A percentile compares a stretch with the other conserved stretches of the same genome.
Conservation (phyloP, 140 eudicot genomes). For the Oenanthe javanica region DNA sequence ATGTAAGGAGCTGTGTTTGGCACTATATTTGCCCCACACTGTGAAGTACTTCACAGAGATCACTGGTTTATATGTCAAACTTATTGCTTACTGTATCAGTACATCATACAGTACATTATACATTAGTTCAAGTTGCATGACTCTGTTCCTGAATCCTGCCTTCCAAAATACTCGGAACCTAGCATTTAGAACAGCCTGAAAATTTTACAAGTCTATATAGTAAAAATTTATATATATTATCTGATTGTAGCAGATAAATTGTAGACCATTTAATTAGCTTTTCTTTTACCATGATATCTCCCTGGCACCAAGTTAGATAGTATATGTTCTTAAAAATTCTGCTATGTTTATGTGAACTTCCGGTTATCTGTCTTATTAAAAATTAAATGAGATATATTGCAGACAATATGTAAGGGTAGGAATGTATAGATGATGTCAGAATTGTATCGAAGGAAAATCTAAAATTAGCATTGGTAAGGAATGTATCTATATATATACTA, state of each 20-base stretch:
- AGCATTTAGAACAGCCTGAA: neutral
- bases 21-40: neutral
- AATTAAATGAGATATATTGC: neutral
- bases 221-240: too few relatives aligned
- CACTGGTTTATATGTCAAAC: neutral
- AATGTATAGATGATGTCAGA: neutral
- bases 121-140: neutral
- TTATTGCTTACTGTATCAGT: neutral
- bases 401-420: neutral
- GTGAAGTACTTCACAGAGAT: neutral
- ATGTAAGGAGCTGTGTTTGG: neutral
- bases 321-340: neutral
- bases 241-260: neutral
- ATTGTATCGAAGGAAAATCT: neutral
- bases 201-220: neutral
- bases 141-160: neutral
- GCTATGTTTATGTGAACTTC: neutral
- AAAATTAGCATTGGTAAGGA: neutral
- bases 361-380: neutral
- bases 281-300: neutral
- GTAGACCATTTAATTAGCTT: neutral
- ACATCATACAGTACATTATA: too few relatives aligned
- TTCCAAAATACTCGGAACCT: neutral
- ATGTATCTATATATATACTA: neutral
- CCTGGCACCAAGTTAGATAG: too few relatives aligned